These are phyloP conservation scores for Ganoderma leucocontextum DNA, from an alignment of 1,284 basidiomycete genomes.

Conservation along the genomic window DNA sequence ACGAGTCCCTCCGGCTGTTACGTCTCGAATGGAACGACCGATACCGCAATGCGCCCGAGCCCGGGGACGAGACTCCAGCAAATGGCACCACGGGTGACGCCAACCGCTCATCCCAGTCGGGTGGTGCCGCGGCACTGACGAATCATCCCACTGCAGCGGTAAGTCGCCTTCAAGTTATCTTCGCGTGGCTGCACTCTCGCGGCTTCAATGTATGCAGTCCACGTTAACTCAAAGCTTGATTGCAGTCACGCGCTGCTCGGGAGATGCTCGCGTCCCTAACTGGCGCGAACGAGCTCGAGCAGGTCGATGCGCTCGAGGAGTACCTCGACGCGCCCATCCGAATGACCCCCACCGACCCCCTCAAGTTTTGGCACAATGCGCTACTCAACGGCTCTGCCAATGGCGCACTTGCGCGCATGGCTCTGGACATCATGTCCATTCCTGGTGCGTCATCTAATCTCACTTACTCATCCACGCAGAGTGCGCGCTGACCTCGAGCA, in stretches of 20 bases:
- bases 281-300: not conserved
- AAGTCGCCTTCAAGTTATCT: too few relatives aligned
- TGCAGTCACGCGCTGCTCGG: not conserved
- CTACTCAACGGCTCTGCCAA: not conserved
- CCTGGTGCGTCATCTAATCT: not conserved
- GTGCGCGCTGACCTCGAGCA: too few relatives aligned
- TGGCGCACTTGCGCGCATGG: not conserved
- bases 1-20: not conserved
- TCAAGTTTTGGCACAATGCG: not conserved
- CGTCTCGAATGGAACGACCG: not conserved
- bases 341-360: not conserved
- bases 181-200: not conserved
- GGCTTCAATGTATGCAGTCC: too few relatives aligned
- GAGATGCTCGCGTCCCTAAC: not conserved
- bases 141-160: not conserved
- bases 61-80: too few relatives aligned
- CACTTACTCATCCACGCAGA: constrained; percentile 3
- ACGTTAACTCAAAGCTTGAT: too few relatives aligned
- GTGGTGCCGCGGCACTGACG: too few relatives aligned
- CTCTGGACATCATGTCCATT: not conserved
- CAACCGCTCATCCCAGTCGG: too few relatives aligned
- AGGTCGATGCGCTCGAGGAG: not conserved
- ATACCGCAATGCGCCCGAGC: too few relatives aligned
- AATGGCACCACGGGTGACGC: too few relatives aligned
- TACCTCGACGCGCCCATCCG: not conserved